Evolutionary conservation across 208 protist species (phyloP), one percentile per base, ranked within the genome.

Genomic region (Trypanosomatidae sp.): DNA sequence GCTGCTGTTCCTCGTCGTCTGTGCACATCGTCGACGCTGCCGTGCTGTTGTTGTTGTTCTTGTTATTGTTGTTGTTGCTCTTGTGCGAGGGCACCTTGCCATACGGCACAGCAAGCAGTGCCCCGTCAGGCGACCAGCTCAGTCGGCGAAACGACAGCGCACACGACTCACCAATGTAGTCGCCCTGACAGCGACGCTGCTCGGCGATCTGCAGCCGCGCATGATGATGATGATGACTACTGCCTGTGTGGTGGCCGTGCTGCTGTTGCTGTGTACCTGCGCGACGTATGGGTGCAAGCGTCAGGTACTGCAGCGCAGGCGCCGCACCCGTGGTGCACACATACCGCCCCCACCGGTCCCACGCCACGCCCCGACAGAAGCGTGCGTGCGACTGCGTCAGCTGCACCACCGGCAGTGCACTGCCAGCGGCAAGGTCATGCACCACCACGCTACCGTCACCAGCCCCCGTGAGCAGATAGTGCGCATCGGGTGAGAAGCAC

Each of bases 351-450:
- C 83, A 92, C 38, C 77, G 83, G 48, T 92, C 83, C 79, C 83
- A 92, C 19, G 78, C 68, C 23, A 92, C 83, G 18, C 83, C 83
- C 24, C 78, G 76, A 52, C 83, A 92, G 49, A 92, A 92, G 47
- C 73, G 73, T 16, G 45, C 57, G 63, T 92, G 83, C 22, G 63
- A 52, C 30, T 87, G 72, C 1, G 49, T 55, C 11, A 86, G 60
- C 46, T 85, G 71, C 38, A 81, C 59, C 22, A 87, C 66, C 19
- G 83, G 75, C 52, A 76, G 64, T 10, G 78, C 71, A 13, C 63
- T 68, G 16, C 61, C 66, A 18, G 28, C 25, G 27, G 77, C 65
- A 20, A 92, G 46, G 51, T 87, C 70, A 55, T 92, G 83, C 16
- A 92, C 70, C 30, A 79, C 64, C 30, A 92, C 59, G 48, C 72